These are phyloP conservation scores for Lasiodiplodia sp. DNA, from an alignment of 2,329 filamentous ascomycete species.

Conservation along the genomic window DNA sequence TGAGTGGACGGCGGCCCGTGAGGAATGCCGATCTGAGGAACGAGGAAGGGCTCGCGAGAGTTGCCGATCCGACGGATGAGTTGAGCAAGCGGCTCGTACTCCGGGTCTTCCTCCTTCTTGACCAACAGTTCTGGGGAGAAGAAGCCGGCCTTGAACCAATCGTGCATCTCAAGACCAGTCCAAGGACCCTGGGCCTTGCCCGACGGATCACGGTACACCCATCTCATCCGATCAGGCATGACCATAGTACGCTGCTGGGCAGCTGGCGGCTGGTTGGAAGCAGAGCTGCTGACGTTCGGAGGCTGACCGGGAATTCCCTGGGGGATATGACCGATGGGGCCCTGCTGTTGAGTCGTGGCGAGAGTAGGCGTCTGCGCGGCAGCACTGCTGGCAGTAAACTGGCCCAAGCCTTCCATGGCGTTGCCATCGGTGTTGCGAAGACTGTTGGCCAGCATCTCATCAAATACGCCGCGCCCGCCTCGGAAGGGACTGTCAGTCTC, in stretches of 20 bases:
- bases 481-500: constrained; percentile 52
- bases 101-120: constrained; percentile 89
- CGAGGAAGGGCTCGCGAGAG: constrained; percentile 94
- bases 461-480: constrained; percentile 46
- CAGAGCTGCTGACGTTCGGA: constrained; percentile 54
- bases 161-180: constrained; percentile 97
- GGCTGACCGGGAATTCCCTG: constrained; percentile 40
- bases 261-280: constrained; percentile 72
- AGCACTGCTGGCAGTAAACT: constrained; percentile 36
- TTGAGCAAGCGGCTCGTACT: constrained; percentile 95
- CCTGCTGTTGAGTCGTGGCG: constrained; percentile 40
- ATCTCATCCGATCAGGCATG: constrained; percentile 98
- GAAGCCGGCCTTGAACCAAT: constrained; percentile 99
- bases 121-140: constrained; percentile 94
- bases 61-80: constrained; percentile 96
- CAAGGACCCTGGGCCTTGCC: constrained; percentile 92
- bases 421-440: constrained; percentile 15
- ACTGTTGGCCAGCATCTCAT: constrained; percentile 43
- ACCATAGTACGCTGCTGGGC: constrained; percentile 88
- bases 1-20: constrained; percentile 75
- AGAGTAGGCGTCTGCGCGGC: constrained; percentile 36
- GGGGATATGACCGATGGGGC: constrained; percentile 42
- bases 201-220: constrained; percentile 97
- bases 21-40: constrained; percentile 93
- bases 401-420: constrained; percentile 37